Base-by-base conservation (phyloP, 306 rosid species). In the Datisca glomerata region DNA sequence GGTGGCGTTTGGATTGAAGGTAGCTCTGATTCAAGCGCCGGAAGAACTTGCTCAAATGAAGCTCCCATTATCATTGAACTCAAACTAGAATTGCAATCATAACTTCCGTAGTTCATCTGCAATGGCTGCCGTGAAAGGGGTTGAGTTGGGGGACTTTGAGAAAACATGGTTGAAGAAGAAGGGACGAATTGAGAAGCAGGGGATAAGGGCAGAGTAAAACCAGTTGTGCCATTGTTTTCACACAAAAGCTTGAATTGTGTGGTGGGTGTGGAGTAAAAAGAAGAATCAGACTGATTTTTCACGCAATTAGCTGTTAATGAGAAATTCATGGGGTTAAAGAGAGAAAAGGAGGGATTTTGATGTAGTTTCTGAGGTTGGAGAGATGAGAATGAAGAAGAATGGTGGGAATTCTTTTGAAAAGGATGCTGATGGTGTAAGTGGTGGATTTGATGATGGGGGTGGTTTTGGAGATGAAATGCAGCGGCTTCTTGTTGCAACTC, bases 1-100 rank as follows among this genome's bases (percentile, higher is more conserved):
- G 14, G 69, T 1, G 57, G 51, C 9, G 75, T 68, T 66, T 66
- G 81, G 78, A 45, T 68, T n/a, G 76, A 69, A 71, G 87, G 75
- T 32, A 60, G 67, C 50, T 79, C 84, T 5, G 61, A 33, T 18
- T 15, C 54, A 36, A 52, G 38, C 4, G 50, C 62, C 1, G 27
- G 40, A 20, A 42, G 28, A 36, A 57, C 21, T 6, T 71, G 58
- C 14, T 59, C 68, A 46, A 20, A 67, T 2, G 72, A 39, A 35
- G 78, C 25, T 4, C 49, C 60, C 12, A 49, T 23, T 3, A 37
- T 22, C 50, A 37, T 24, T 4, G 67, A 41, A 45, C 53, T 51
- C 3, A 54, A 27, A 49, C 50, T 52, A 18, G 29, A 39, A 45
- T 47, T 64, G 48, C 43, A 36, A 19, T 51, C 42, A 43, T 41